Evolutionary conservation across 345 rosid species (phyloP).

Genomic region (Trapa bicornis): DNA sequence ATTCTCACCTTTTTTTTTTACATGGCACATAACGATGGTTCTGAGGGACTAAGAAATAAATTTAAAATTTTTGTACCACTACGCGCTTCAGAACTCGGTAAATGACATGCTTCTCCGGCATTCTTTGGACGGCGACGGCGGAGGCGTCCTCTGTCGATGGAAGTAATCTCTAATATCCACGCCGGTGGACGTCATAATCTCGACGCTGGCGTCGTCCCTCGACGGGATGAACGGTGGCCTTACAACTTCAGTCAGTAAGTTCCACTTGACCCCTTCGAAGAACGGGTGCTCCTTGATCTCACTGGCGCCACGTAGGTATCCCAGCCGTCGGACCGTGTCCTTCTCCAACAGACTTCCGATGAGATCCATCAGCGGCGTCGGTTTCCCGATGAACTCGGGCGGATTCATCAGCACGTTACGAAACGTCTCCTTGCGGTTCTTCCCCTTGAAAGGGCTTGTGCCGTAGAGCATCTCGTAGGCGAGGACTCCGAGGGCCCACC

Average conservation of each 20-base stretch:
- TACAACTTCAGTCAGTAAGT: conserved; percentile 51
- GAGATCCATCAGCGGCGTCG: conserved; percentile 47
- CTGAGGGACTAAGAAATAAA: neutral
- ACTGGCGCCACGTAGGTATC: conserved; percentile 52
- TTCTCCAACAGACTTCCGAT: conserved; percentile 55
- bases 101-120: conserved; percentile 18
- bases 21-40: neutral
- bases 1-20: neutral
- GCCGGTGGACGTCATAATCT: conserved; percentile 9
- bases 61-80: neutral
- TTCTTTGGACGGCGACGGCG: conserved; percentile 28
- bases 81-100: conserved; percentile 28
- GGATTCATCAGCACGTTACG: conserved; percentile 43
- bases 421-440: conserved; percentile 65
- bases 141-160: conserved; percentile 17
- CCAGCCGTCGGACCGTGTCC: conserved; percentile 60
- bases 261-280: conserved; percentile 64
- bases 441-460: conserved; percentile 71
- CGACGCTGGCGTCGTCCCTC: conserved; percentile 32
- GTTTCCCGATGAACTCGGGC: conserved; percentile 55
- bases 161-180: conserved; percentile 3
- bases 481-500: conserved; percentile 90
- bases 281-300: conserved; percentile 74
- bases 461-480: conserved; percentile 81
- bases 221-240: conserved; percentile 79